Conservation (phyloP, 805 yeast genomes). For the Wickerhamiella kurtzmanii region DNA sequence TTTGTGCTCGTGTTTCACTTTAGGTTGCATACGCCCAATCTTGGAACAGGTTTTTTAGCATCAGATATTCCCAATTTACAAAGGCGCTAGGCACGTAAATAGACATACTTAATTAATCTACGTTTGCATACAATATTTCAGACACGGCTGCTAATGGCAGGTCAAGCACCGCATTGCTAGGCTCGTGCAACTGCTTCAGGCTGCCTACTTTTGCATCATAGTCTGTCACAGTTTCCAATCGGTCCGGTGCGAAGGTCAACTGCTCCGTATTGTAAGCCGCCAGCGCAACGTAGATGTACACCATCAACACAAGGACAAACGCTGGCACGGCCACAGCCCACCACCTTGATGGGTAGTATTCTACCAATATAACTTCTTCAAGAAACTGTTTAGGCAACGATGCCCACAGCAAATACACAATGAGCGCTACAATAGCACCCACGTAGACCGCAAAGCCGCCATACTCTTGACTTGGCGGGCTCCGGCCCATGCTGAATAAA, state of each 20-base stretch:
- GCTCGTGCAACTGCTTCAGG: background rate
- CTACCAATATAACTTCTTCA: conserved; percentile 36
- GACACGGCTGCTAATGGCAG: conserved; percentile 1
- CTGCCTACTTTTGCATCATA: conserved; percentile 30
- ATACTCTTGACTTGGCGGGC: conserved; percentile 40
- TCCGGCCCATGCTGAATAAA: background rate
- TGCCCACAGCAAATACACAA: conserved; percentile 61
- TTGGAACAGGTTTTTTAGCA: no score
- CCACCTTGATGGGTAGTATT: conserved; percentile 76
- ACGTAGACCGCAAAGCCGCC: conserved; percentile 78
- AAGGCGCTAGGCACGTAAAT: background rate
- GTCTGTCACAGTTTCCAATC: conserved; percentile 55
- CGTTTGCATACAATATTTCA: background rate
- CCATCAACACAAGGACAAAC: conserved; percentile 53
- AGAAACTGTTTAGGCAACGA: conserved; percentile 48
- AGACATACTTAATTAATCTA: background rate
- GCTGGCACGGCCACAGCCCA: conserved; percentile 81
- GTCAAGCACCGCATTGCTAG: conserved; percentile 1
- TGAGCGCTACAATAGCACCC: conserved; percentile 42
- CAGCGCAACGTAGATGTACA: conserved; percentile 57
- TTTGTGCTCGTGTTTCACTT: no score
- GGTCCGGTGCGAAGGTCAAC: conserved; percentile 45
- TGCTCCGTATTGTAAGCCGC: conserved; percentile 66
- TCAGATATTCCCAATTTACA: no score
- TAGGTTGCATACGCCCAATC: no score